phyloP scores from a whole-genome alignment of 148 eudicot genomes.

The Fagopyrum tataricum region DNA sequence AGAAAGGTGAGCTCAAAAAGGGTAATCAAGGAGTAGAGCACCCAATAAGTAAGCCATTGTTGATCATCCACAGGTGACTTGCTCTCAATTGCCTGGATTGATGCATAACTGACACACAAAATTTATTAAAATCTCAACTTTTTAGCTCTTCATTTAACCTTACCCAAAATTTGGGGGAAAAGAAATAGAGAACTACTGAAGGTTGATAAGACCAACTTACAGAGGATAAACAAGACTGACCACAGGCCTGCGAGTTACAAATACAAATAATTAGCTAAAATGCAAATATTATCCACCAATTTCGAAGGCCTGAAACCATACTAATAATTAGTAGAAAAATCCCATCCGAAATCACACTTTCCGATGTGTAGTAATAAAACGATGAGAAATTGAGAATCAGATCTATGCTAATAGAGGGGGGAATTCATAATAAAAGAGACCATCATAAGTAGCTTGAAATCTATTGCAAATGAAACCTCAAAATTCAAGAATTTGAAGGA shows the following conservation, averaged over 20 bases:
- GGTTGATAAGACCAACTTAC: constrained; percentile 38
- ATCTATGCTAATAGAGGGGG: not conserved
- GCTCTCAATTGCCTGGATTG: constrained; percentile 85
- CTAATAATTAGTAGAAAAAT: not conserved
- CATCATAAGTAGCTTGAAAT: not conserved
- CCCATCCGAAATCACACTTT: not conserved
- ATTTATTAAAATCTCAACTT: not conserved
- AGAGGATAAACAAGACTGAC: constrained; percentile 80
- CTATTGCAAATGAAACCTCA: not conserved
- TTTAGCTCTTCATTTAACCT: not conserved
- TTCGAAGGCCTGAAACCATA: not conserved
- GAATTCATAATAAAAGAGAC: not conserved
- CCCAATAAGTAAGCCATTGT: constrained; percentile 99
- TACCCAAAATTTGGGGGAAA: not conserved
- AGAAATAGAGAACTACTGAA: not conserved
- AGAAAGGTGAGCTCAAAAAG: constrained; percentile 90
- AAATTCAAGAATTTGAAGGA: not conserved
- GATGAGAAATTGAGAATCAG: not conserved
- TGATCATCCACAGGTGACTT: constrained; percentile 76
- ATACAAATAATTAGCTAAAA: constrained; percentile 15
- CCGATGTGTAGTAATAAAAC: not conserved
- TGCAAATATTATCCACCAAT: not conserved
- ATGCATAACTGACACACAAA: constrained; percentile 61
- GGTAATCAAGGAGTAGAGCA: constrained; percentile 82
- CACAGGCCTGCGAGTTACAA: constrained; percentile 66